Conservation (phyloP, 2,329 filamentous ascomycete genomes). For the Xylaria sp. region DNA sequence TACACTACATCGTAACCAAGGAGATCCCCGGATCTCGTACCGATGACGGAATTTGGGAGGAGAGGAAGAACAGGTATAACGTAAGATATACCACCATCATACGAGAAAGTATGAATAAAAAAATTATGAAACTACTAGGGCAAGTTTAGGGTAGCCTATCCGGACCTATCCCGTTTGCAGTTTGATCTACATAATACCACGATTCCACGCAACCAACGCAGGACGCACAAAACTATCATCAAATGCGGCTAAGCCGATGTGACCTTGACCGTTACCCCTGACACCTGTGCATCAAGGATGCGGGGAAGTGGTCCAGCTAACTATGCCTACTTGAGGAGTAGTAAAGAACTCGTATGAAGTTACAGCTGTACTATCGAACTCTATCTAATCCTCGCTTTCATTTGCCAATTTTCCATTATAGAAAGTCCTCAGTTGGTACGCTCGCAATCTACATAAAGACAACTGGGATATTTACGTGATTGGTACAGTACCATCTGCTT, state of each 20-base stretch:
- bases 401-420: not conserved
- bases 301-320: conserved; percentile 3
- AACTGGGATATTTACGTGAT: not conserved
- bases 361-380: not conserved
- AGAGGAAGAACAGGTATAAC: not conserved
- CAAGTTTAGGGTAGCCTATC: conserved; percentile 10
- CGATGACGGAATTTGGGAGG: not conserved
- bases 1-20: not conserved
- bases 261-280: not conserved
- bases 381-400: not conserved
- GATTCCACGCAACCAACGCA: not conserved
- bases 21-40: conserved; percentile 10
- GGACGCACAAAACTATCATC: not conserved
- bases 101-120: not conserved
- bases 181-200: not conserved
- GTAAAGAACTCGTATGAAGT: not conserved
- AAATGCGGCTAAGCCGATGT: not conserved
- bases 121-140: not conserved
- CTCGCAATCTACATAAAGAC: not conserved
- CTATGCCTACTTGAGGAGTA: not conserved
- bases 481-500: not conserved
- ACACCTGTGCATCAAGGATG: not conserved
- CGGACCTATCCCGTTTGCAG: conserved; percentile 11
- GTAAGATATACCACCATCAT: not conserved
- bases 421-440: not conserved